These are phyloP conservation scores for Diaporthe citrichinensis DNA, from an alignment of 2,329 filamentous ascomycete genomes.

Conservation along the genomic window DNA sequence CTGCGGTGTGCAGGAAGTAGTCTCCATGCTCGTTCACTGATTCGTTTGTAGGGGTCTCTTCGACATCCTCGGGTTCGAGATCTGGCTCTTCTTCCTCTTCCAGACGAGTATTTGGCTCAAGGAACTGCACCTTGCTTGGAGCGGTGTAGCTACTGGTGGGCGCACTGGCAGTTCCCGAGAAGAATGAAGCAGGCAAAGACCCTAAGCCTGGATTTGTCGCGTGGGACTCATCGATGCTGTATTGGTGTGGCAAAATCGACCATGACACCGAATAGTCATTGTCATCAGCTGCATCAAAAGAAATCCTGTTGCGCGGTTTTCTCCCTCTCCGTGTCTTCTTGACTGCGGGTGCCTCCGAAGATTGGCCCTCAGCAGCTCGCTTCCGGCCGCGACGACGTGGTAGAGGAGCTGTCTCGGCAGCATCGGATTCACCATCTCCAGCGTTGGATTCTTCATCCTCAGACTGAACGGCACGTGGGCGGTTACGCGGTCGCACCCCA, in stretches of 20 bases:
- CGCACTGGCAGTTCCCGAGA: slow-evolving; percentile 30
- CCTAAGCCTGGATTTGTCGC: slow-evolving; percentile 40
- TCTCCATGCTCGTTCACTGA: slow-evolving; percentile 23
- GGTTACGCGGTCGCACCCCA: slow-evolving; percentile 41
- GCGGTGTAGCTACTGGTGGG: slow-evolving; percentile 33
- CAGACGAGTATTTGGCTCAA: slow-evolving; percentile 59
- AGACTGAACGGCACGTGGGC: slow-evolving; percentile 27
- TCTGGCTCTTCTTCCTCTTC: slow-evolving; percentile 47
- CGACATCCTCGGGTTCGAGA: slow-evolving; percentile 38
- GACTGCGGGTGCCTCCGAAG: not conserved
- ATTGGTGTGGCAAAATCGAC: slow-evolving; percentile 32
- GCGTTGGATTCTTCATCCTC: slow-evolving; percentile 37
- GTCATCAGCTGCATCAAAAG: slow-evolving; percentile 14
- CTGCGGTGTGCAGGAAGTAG: not conserved
- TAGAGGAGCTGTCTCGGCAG: not conserved
- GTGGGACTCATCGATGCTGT: slow-evolving; percentile 31
- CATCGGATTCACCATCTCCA: slow-evolving; percentile 28
- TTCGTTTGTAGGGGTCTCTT: slow-evolving; percentile 27
- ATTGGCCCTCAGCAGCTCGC: slow-evolving; percentile 17
- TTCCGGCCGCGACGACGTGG: slow-evolving; percentile 28
- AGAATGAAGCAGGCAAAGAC: slow-evolving; percentile 48
- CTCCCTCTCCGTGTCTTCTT: slow-evolving; percentile 35
- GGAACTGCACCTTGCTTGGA: slow-evolving; percentile 51
- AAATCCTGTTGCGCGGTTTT: slow-evolving; percentile 1
- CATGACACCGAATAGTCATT: slow-evolving; percentile 3